Evolutionary conservation across 1,139 yeast genomes (phyloP), one percentile per base, ranked within the genome.

Genomic region (Geotrichum restrictum): DNA sequence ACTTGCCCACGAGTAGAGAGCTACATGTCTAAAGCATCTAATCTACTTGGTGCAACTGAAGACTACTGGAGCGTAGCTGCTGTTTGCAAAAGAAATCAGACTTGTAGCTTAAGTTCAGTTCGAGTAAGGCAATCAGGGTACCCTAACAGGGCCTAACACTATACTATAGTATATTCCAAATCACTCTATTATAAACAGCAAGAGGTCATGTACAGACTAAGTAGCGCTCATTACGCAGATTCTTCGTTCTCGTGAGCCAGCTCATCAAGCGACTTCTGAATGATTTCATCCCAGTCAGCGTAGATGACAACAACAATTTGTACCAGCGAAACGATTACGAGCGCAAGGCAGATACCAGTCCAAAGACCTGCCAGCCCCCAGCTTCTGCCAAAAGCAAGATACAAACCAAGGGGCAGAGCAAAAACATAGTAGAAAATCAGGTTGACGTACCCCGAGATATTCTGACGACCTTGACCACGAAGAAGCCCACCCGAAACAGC

Each of bases 381-480:
- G 38, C 77, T 76, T 10, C 72, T 68, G 31, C 71, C 66, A 64
- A 82, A 83, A 40, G 89, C 83, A 31, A 88, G 72, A 1, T 78
- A 62, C 54, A 85, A 66, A 0, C 93, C 91, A 33, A 86, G 64
- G 0, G 97, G 97, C 8, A 83, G 74, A 1, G 86, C 88, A 55
- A 82, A 64, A 3, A 74, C 65, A 64, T 88, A 88, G 68, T 89
- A 89, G 0, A 84, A 82, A 5, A 85, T 67, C 53, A 88, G 73
- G 64, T 88, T 88, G 47, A 88, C 76, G 36, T 81, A 69, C 1
- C 96, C 94, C 0, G 96, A 96, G 39, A 87, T 75, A 46, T 79
- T 79, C 67, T 89, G 96, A 64, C 82, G 76, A 0, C 96, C 96
- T 65, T 86, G 87, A 3, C 96, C 96, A 55, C 97, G 74, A 50